Base-by-base conservation (phyloP, 495 filamentous ascomycete species). In the Trichocladium antarcticum region DNA sequence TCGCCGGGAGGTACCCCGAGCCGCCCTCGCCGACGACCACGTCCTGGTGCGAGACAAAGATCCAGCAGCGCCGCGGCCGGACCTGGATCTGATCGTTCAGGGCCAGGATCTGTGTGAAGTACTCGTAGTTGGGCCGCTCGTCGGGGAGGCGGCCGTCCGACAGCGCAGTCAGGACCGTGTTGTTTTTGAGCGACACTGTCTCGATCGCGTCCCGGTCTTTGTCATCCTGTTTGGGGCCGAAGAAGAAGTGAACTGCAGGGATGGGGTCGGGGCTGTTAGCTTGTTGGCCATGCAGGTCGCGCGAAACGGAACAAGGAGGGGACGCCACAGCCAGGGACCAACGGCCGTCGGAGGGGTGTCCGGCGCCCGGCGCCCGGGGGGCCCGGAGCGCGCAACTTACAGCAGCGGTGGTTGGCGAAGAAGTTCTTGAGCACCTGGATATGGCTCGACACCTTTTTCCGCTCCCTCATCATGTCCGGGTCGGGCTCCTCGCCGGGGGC, bases 361-460 rank as follows among this genome's bases (percentile, higher is more conserved):
- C 28, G 37, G 47, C 32, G 32, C 12, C 21, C 21, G 14, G 12
- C 31, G 29, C 27, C 17, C 6, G 24, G 12, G 8, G 29, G 38
- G 24, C 27, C 36, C 19, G 22, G 46, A 32, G 41, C 49, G 14
- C 17, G 29, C 20, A 12, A 66, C 58, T 62, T 55, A 64, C 56
- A 60, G 35, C 58, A 62, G 40, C 47, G 35, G 32, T 58, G 40
- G 56, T 70, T 64, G 49, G 77, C 72, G 68, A 49, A 72, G 57
- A 89, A 85, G 11, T 79, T 79, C 68, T 93, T 95, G 37, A 98
- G 67, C n/a, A 96, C 90, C 69, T 98, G 92, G 50, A 97, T 85
- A 64, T 98, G 92, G 56, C 89, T 96, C 0, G 90, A 96, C 8
- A 98, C 85, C 63, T 94, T 86, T 65, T 98, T 98, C 45, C 92